Evolutionary conservation across 108 stramenopile species (phyloP), one percentile per base, ranked within the genome.

Genomic region (Hondaea fermentalgiana): DNA sequence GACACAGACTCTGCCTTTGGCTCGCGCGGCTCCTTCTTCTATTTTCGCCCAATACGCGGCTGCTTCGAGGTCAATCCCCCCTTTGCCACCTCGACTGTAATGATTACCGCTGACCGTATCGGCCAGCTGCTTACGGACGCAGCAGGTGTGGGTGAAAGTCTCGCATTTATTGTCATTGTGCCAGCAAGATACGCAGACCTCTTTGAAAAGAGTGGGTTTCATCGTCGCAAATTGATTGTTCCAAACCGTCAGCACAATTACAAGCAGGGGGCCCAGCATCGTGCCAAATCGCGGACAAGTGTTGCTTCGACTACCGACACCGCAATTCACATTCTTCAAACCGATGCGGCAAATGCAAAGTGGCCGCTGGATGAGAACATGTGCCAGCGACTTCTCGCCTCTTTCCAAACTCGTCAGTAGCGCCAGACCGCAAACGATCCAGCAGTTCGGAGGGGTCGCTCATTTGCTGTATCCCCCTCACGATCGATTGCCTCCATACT

Each of bases 1-100:
- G 87, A 88, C 42, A 60, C 58, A 23, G 87, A 88, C 60, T 17
- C 44, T 5, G n/a, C 29, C 44, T 88, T 88, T 5, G 87, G 87
- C 6, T 88, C 87, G 59, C 42, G 17, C 47, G 87, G 87, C 5
- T 88, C 87, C 16, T 88, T 88, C 59, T 88, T 88, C 23, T 8
- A 60, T 0, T 21, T 69, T 23, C 0, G 58, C 16, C 58, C 87
- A 25, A 0, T 1, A 42, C 44, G 60, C 5, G 58, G 58, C 45
- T 35, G 10, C 0, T 59, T 60, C 43, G 87, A 88, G 60, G 55
- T 25, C 44, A 88, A 88, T 4, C 87, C 87, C 19, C 87, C 87
- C 4, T 88, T 88, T 47, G 35, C 60, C n/a, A 60, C 25, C 59
- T 42, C 55, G n/a, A 59, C 55, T 0, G 55, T 88, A 0, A 16